A percentile compares a stretch with the other conserved stretches of the same genome.
Conservation (phyloP, 768 basidiomycete species). For the Harrya chromipes region DNA sequence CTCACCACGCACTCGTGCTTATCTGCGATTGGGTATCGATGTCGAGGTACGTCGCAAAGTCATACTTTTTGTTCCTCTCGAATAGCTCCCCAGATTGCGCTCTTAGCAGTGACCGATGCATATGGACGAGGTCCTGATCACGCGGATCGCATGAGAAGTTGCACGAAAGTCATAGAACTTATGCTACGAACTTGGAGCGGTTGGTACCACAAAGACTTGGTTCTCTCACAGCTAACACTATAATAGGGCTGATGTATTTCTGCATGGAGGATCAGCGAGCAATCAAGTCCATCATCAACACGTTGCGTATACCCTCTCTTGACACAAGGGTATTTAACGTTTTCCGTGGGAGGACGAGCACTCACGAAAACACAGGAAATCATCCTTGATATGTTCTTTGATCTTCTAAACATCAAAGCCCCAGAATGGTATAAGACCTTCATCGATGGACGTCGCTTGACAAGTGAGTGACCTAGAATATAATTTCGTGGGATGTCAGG, state of each 20-base stretch:
- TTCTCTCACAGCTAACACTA: slow-evolving; percentile 6
- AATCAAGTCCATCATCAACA: slow-evolving; percentile 80
- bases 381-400: slow-evolving; percentile 91
- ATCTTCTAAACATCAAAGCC: slow-evolving; percentile 85
- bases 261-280: slow-evolving; percentile 88
- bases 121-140: slow-evolving; percentile 82
- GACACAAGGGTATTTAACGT: slow-evolving; percentile 63
- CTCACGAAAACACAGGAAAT: slow-evolving; percentile 64
- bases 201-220: slow-evolving; percentile 36
- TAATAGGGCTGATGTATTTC: slow-evolving; percentile 83
- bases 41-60: slow-evolving; percentile 64
- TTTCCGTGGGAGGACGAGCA: background rate
- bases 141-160: slow-evolving; percentile 74
- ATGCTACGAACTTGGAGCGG: slow-evolving; percentile 95
- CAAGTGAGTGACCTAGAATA: slow-evolving; percentile 52
- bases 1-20: slow-evolving; percentile 75
- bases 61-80: background rate
- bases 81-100: slow-evolving; percentile 55
- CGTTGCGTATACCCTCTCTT: slow-evolving; percentile 82
- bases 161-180: slow-evolving; percentile 71
- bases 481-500: background rate
- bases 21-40: slow-evolving; percentile 78
- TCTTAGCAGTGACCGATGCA: slow-evolving; percentile 89
- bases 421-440: slow-evolving; percentile 94
- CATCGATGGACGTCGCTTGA: slow-evolving; percentile 82